Percentiles rank a stretch among this genome's conserved stretches.
Conservation (phyloP, 2,329 filamentous ascomycete genomes). For the Fusarium sp. region DNA sequence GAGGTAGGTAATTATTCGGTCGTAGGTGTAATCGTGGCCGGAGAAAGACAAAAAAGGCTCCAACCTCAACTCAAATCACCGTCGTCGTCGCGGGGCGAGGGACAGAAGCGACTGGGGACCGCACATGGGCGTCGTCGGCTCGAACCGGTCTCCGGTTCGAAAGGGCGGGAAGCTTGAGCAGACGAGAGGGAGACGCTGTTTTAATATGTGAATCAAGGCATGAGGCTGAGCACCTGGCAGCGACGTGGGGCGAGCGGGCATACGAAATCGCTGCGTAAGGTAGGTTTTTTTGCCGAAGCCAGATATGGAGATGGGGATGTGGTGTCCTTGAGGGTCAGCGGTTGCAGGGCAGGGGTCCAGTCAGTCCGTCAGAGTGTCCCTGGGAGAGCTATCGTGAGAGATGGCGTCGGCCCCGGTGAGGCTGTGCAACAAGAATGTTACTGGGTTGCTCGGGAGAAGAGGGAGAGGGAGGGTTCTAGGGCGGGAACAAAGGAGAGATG, state of each 20-base stretch:
- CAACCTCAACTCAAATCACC: constrained; percentile 32
- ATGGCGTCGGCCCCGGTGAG: constrained; percentile 32
- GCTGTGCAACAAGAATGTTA: constrained; percentile 36
- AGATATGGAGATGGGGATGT: constrained; percentile 1
- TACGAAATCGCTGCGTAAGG: constrained; percentile 14
- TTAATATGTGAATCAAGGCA: constrained; percentile 26
- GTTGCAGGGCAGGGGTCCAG: constrained; percentile 14
- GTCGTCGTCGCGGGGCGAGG: constrained; percentile 43
- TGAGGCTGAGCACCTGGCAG: constrained; percentile 41
- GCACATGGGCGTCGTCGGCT: constrained; percentile 41
- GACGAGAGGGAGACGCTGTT: constrained; percentile 12
- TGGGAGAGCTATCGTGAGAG: constrained; percentile 30
- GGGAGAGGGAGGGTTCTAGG: not conserved
- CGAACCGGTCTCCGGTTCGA: constrained; percentile 35
- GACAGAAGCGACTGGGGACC: constrained; percentile 37
- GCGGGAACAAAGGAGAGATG: not conserved
- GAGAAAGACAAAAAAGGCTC: constrained; percentile 1
- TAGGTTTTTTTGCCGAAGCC: constrained; percentile 5
- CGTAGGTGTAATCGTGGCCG: constrained; percentile 5
- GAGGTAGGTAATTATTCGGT: not conserved
- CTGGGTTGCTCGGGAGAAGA: constrained; percentile 8
- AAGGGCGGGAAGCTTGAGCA: constrained; percentile 25
- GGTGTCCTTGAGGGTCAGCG: not conserved
- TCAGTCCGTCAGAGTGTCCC: constrained; percentile 15
- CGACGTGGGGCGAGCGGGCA: constrained; percentile 26